phyloP scores from a whole-genome alignment of 208 protist species.

The Trypanosoma brucei region DNA sequence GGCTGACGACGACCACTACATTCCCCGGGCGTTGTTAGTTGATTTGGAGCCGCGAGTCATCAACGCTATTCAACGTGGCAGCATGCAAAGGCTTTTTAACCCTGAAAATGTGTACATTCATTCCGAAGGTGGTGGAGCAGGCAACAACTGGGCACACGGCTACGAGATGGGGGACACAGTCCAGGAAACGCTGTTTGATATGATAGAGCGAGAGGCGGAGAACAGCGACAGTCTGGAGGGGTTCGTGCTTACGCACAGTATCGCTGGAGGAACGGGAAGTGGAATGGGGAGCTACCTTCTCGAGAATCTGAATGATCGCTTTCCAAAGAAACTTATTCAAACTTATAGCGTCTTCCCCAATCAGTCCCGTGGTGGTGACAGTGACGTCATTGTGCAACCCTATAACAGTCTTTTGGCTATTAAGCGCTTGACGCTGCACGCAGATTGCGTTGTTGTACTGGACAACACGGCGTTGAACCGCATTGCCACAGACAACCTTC shows the following conservation, averaged over 20 bases:
- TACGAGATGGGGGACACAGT: constrained; percentile 90
- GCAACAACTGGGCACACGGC: constrained; percentile 99
- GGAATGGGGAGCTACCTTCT: constrained; percentile 99
- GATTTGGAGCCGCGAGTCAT: constrained; percentile 99
- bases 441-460: constrained; percentile 97
- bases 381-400: constrained; percentile 99
- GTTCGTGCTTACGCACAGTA: constrained; percentile 98
- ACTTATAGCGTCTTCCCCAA: constrained; percentile 99
- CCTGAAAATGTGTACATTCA: constrained; percentile 98
- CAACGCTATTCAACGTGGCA: constrained; percentile 88
- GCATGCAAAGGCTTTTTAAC: constrained; percentile 97
- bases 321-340: constrained; percentile 98
- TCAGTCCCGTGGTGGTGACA: constrained; percentile 61
- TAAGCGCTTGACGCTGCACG: constrained; percentile 96
- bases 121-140: constrained; percentile 95
- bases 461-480: constrained; percentile 99
- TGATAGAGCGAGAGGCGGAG: constrained; percentile 99
- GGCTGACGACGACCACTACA: constrained; percentile 99
- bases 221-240: constrained; percentile 97
- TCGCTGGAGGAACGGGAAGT: constrained; percentile 99
- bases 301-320: constrained; percentile 97
- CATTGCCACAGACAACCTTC: constrained; percentile 96
- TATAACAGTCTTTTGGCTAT: constrained; percentile 99
- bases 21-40: constrained; percentile 98
- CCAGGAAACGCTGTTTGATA: constrained; percentile 96